Evolutionary conservation across 2,329 filamentous ascomycete genomes (phyloP), one percentile per base, ranked within the genome.

Genomic region (Ceratocystis smalleyi): DNA sequence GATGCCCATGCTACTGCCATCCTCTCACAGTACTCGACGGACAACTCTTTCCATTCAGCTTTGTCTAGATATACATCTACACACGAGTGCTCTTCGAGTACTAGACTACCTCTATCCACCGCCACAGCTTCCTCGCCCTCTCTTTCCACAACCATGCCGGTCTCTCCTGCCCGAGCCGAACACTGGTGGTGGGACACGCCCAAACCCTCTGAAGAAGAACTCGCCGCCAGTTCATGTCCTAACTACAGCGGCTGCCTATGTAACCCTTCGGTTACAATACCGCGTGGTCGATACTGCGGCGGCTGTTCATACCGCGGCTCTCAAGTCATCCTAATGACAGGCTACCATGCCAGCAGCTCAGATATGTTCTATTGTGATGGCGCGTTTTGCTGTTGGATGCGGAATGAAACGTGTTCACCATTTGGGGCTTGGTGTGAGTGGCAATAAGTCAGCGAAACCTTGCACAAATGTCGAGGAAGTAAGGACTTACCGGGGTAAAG

Each of bases 381-480:
- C 65, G 65, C 61, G 35, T 59, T 60, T 67, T 55, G 61, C 47
- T 63, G 49, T 49, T 64, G 54, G 63, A 64, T 64, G 35, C 54
- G 63, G 65, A 67, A 57, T 57, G 63, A 68, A 63, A 68, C 65
- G 65, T 62, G 55, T 40, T 59, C 57, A 40, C 47, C 51, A 24
- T 35, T 40, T 27, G 19, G 27, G 12, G 15, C 49, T 8, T 67
- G 57, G 57, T 63, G 64, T 62, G 64, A 66, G 67, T 61, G 32
- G 61, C 49, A 15, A n/a, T 54, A 32, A 57, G 45, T 19, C 22
- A 27, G 19, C 24, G 27, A 61, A 15, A 40, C 35, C 35, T 40
- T 15, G 3, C 35, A 40, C 35, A 15, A 40, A 40, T 40, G 35
- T 15, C 35, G 2, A 40, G 35, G 35, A 40, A 40, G 10, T 40